Conservation (phyloP, 2,329 filamentous ascomycete species). For the Colletotrichum trifolii region DNA sequence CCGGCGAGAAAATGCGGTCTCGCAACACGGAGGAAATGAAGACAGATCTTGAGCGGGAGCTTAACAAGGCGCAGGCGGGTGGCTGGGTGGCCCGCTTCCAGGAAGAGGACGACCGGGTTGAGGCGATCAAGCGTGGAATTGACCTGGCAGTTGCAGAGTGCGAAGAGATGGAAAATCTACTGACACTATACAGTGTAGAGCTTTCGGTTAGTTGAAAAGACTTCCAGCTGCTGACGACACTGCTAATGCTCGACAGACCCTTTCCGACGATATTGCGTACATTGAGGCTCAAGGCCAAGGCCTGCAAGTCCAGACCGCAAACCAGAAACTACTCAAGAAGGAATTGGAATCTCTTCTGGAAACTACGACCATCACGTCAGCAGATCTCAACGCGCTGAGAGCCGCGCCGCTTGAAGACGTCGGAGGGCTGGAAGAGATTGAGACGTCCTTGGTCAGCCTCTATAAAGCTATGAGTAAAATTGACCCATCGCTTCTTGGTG, state of each 20-base stretch:
- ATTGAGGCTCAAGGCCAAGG: constrained; percentile 98
- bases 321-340: constrained; percentile 91
- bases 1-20: constrained; percentile 77
- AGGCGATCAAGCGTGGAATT: constrained; percentile 85
- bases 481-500: constrained; percentile 78
- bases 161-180: constrained; percentile 92
- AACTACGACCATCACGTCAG: constrained; percentile 86
- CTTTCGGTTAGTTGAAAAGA: constrained; percentile 74
- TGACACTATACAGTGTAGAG: constrained; percentile 95
- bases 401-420: constrained; percentile 78
- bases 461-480: constrained; percentile 96
- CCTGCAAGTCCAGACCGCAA: constrained; percentile 95
- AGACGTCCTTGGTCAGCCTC: constrained; percentile 79
- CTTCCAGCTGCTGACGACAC: not conserved
- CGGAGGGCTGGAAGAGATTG: constrained; percentile 80
- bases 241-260: constrained; percentile 68
- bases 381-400: constrained; percentile 79
- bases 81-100: constrained; percentile 88
- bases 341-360: constrained; percentile 91
- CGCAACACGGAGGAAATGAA: constrained; percentile 85
- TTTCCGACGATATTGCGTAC: constrained; percentile 95
- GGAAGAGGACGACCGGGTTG: constrained; percentile 90
- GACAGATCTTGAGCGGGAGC: constrained; percentile 84
- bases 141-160: constrained; percentile 94
- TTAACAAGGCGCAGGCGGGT: constrained; percentile 90